phyloP scores from a whole-genome alignment of 352 stramenopile genomes.

The Phytopythium montanum region DNA sequence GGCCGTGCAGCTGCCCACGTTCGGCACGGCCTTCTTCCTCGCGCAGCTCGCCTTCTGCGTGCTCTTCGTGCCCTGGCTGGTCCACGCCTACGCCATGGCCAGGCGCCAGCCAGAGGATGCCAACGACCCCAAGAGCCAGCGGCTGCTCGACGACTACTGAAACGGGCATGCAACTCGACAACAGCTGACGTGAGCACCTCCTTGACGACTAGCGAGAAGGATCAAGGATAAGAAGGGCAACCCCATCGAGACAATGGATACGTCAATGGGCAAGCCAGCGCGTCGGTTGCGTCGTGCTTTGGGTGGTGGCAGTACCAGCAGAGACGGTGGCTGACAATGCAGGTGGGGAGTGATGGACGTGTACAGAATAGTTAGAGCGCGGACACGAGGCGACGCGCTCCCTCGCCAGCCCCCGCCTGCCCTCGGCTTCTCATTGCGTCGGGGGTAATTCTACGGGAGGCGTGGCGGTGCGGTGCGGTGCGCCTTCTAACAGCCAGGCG shows the following conservation, averaged over 20 bases:
- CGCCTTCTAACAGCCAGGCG: slow-evolving; percentile 1
- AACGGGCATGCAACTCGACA: too few species aligned
- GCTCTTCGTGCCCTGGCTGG: slow-evolving; percentile 73
- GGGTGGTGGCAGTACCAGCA: background rate
- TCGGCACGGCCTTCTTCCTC: slow-evolving; percentile 69
- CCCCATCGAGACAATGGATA: background rate
- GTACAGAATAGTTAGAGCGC: background rate
- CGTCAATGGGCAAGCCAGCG: too few species aligned
- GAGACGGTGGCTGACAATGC: background rate
- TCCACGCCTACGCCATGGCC: slow-evolving; percentile 69
- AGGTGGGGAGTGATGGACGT: background rate
- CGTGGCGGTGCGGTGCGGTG: background rate
- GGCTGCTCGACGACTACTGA: slow-evolving; percentile 59
- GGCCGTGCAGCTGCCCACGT: slow-evolving; percentile 66
- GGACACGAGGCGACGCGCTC: background rate
- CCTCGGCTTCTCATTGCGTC: background rate
- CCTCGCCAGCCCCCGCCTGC: background rate
- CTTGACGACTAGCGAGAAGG: slow-evolving; percentile 8
- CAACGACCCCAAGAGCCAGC: slow-evolving; percentile 64
- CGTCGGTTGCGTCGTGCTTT: background rate
- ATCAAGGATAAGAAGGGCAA: background rate
- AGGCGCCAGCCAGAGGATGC: slow-evolving; percentile 49
- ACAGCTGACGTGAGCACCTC: too few species aligned
- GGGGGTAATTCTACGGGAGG: background rate
- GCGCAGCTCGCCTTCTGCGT: slow-evolving; percentile 71